Base-by-base conservation (phyloP, 2,329 filamentous ascomycete species). In the Cercospora sp. region DNA sequence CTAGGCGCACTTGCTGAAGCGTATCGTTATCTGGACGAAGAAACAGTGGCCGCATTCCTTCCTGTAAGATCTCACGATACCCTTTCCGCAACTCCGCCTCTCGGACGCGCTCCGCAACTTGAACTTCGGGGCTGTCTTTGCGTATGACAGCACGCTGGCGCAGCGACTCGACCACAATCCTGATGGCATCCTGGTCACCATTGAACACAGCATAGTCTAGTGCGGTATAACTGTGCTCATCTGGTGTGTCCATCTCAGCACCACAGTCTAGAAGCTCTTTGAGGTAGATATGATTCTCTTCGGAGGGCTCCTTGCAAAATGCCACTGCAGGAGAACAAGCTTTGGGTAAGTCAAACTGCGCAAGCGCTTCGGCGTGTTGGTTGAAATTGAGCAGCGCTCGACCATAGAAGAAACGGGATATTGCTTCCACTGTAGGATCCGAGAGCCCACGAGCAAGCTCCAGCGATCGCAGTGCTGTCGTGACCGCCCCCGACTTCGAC, bases 271-370 rank as follows among this genome's bases (percentile, higher is more conserved):
- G 69, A 30, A 82, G 67, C 40, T 79, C 75, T 6, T 62, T 62
- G 3, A 82, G 68, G 64, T 81, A 81, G 1, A 70, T 63, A 0
- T 75, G 71, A 63, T 81, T 74, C 69, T 82, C 80, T 1, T 70
- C 68, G 0, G 77, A 81, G 0, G 79, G 79, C 64, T 82, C 80
- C 64, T 79, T 81, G 71, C 76, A 79, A 18, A 82, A 69, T 0
- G 78, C 79, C 20, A 80, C 78, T n/a, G 77, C 76, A 5, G 79
- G 76, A 0, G 79, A 76, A 64, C 77, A 78, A 0, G 63, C 65
- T 12, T 70, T 65, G 0, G 66, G 62, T 1, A 73, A 51, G 60
- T 79, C 77, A 69, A 80, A 79, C 45, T 77, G 73, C 16, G 59
- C 20, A 40, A 77, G 60, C 5, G 67, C 67, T 53, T 61, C 67